Evolutionary conservation across 768 basidiomycete species (phyloP).

Genomic region (Tubosaeta sp.): DNA sequence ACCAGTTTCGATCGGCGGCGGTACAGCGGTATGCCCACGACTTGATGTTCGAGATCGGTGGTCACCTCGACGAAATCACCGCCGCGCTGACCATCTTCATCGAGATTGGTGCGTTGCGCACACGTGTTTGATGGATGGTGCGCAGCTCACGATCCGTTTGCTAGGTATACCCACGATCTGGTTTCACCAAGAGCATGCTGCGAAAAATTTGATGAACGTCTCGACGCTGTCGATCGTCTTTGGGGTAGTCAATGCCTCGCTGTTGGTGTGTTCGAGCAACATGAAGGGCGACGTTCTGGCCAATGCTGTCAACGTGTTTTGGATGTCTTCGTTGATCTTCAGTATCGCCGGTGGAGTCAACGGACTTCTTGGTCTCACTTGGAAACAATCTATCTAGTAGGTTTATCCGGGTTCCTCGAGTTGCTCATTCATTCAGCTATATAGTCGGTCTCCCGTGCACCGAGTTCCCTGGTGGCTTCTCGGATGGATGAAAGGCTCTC

Average conservation of each 20-base stretch:
- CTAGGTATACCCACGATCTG: constrained; percentile 50
- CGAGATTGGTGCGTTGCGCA: constrained; percentile 39
- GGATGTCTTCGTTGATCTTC: constrained; percentile 51
- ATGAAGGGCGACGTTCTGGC: constrained; percentile 29
- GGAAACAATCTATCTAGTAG: constrained; percentile 54
- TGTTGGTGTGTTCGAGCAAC: constrained; percentile 40
- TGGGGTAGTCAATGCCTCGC: constrained; percentile 46
- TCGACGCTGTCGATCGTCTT: constrained; percentile 55
- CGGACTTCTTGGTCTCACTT: constrained; percentile 46
- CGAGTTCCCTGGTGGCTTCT: constrained; percentile 54
- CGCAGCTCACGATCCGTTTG: not conserved
- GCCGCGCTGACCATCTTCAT: constrained; percentile 46
- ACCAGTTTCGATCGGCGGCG: constrained; percentile 46
- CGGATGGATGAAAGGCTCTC: constrained; percentile 82
- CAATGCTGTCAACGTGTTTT: constrained; percentile 44
- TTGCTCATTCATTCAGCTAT: not conserved
- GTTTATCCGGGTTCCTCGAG: constrained; percentile 8
- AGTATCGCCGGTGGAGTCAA: constrained; percentile 52
- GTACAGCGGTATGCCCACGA: constrained; percentile 52
- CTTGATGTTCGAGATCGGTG: constrained; percentile 42
- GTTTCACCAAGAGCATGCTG: constrained; percentile 48
- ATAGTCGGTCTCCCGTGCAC: constrained; percentile 45
- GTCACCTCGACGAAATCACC: constrained; percentile 48
- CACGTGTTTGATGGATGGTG: not conserved
- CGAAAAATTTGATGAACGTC: constrained; percentile 44